Evolutionary conservation across 768 basidiomycete species (phyloP), one percentile per base, ranked within the genome.

Genomic region (Filobasidium wieringae): DNA sequence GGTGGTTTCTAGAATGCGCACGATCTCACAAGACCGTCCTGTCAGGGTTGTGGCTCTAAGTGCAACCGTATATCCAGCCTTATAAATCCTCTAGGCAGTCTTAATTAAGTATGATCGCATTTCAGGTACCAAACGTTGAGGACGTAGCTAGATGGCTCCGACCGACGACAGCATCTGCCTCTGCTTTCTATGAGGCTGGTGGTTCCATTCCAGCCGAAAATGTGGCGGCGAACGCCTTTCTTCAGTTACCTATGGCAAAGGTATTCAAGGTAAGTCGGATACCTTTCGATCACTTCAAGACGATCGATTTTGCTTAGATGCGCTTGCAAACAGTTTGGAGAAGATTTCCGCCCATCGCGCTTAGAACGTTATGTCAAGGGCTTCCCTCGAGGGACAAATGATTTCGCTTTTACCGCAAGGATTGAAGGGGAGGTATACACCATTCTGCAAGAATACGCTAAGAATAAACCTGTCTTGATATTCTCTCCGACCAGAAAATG

Each of bases 131-230:
- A 0, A 97, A 99, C 65, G 85, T 91, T 51, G 77, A 82, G 27
- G 93, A 99, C 63, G 82, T 99, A 30, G 89, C 90, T 1, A 72
- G 76, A 54, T 99, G 93, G 93, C 83, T 97, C 45, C 84, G 85
- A n/a, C 58, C 55, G 3, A 40, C 56, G 1, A 36, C 51, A 26
- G 22, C 37, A 30, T 57, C 51, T 12, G 49, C 64, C 2, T 50
- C 31, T 17, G 50, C 58, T n/a, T 47, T 68, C 9, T 58, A 62
- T 45, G 53, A 64, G 40, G 78, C 73, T 19, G 63, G 63, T 17
- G 59, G 58, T 29, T 4, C 31, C 34, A 36, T 12, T 43, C 45
- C 24, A 11, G 3, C 7, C 55, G 41, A 50, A 32, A 75, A 55
- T 51, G 15, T 4, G 8, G 54, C 30, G 27, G 27, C 39, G 11